Percentiles rank a stretch among this genome's conserved stretches.
phyloP scores from a whole-genome alignment of 495 filamentous ascomycete genomes.

The Hyphodiscus hymeniophilus region DNA sequence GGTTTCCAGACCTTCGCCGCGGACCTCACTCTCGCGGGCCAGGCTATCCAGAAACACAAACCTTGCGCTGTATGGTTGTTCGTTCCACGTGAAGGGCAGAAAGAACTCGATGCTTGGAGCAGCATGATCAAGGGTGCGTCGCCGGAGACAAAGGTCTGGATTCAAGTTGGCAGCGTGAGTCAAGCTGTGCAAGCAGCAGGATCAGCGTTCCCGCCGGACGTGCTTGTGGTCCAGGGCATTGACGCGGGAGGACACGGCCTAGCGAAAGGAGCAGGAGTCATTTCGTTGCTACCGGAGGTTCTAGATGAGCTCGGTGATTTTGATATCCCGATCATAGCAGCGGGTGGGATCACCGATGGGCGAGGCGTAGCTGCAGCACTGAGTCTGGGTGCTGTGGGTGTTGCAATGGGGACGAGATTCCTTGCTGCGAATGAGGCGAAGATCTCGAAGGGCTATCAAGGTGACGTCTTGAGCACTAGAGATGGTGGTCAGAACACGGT shows the following conservation, averaged over 20 bases:
- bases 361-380: constrained; percentile 48
- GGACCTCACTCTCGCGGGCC: constrained; percentile 34
- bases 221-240: constrained; percentile 60
- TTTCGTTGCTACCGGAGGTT: constrained; percentile 27
- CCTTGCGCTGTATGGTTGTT: constrained; percentile 67
- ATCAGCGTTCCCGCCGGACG: constrained; percentile 40
- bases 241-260: constrained; percentile 65
- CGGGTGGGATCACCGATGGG: constrained; percentile 55
- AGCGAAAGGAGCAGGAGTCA: constrained; percentile 33
- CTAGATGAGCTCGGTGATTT: constrained; percentile 32
- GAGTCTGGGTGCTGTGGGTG: constrained; percentile 49
- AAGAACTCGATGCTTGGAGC: constrained; percentile 49
- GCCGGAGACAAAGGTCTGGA: constrained; percentile 47
- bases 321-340: constrained; percentile 46
- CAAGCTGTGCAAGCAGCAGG: constrained; percentile 41
- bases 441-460: constrained; percentile 45
- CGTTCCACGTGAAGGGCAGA: constrained; percentile 38
- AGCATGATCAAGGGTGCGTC: constrained; percentile 34
- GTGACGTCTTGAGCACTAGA: constrained; percentile 43
- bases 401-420: constrained; percentile 56
- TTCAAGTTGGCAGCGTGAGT: constrained; percentile 53
- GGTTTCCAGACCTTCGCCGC: constrained; percentile 5
- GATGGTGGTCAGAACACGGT: constrained; percentile 58
- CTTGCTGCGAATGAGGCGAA: constrained; percentile 48
- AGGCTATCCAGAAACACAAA: constrained; percentile 35